Evolutionary conservation across 495 filamentous ascomycete species (phyloP).

Genomic region (Cudoniella acicularis): DNA sequence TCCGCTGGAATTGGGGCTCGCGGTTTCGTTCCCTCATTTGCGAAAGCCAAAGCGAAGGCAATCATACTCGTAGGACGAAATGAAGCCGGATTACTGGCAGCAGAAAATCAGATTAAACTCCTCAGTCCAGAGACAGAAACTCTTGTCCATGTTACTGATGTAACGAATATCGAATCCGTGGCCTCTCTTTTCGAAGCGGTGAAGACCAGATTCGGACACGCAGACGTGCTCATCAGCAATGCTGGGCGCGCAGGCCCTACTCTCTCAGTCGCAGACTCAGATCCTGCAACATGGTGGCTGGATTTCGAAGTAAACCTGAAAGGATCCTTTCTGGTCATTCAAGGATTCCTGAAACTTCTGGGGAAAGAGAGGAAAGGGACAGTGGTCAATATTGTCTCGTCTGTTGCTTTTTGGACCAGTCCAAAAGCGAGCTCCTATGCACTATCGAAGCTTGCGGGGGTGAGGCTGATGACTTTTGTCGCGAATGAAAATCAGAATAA

Average conservation of each 20-base stretch:
- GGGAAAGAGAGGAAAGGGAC: constrained; percentile 25
- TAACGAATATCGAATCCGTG: constrained; percentile 31
- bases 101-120: constrained; percentile 27
- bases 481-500: constrained; percentile 31
- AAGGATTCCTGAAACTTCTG: constrained; percentile 33
- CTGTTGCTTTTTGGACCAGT: constrained; percentile 23
- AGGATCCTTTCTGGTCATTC: constrained; percentile 35
- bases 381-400: constrained; percentile 37
- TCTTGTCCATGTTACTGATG: constrained; percentile 27
- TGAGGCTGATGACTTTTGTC: constrained; percentile 31
- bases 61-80: constrained; percentile 40
- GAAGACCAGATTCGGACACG: constrained; percentile 32
- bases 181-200: constrained; percentile 33
- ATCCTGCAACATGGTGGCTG: constrained; percentile 31
- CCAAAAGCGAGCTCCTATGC: constrained; percentile 37
- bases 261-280: constrained; percentile 23
- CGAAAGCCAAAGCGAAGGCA: constrained; percentile 34
- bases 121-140: constrained; percentile 30
- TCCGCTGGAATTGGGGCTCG: constrained; percentile 34
- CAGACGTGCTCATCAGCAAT: constrained; percentile 45
- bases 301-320: constrained; percentile 39
- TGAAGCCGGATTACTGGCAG: constrained; percentile 26
- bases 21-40: constrained; percentile 38
- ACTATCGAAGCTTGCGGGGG: constrained; percentile 33
- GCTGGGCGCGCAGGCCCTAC: constrained; percentile 28